phyloP scores from a whole-genome alignment of 768 basidiomycete species.

The Suillus bovinus region DNA sequence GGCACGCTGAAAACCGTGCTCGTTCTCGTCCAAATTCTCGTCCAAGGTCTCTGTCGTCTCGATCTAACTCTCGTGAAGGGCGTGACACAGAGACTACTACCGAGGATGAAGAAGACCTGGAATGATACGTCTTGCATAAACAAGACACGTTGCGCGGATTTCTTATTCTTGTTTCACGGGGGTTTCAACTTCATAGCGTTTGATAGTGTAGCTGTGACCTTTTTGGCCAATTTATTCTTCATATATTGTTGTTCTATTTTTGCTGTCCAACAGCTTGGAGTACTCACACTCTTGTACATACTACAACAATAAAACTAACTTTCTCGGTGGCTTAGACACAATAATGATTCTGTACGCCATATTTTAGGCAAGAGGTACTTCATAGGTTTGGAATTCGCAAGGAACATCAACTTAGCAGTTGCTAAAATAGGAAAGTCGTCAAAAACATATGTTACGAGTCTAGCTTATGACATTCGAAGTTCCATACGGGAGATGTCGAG shows the following conservation, averaged over 20 bases:
- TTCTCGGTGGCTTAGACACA: background rate
- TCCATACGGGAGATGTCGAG: background rate
- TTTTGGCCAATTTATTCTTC: background rate
- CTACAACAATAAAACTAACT: background rate
- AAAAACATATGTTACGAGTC: background rate
- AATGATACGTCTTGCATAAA: background rate
- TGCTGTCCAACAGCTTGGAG: background rate
- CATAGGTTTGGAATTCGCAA: no score
- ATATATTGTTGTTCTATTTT: conserved; percentile 2
- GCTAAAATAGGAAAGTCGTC: background rate
- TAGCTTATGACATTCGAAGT: background rate
- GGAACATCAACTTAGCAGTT: background rate
- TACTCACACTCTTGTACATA: background rate
- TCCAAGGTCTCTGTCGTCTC: conserved; percentile 1
- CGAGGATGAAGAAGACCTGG: conserved; percentile 14
- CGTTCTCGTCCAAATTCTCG: conserved; percentile 10
- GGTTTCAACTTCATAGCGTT: background rate
- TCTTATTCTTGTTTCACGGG: background rate
- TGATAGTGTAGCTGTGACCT: background rate
- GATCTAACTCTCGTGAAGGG: conserved; percentile 9
- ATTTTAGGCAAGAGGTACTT: background rate
- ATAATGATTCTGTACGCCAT: background rate
- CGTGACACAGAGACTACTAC: background rate
- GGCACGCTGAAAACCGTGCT: conserved; percentile 19
- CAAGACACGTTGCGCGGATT: background rate